A percentile compares a stretch with the other conserved stretches of the same genome.
Conservation (phyloP, 2,329 filamentous ascomycete genomes). For the Gnomoniopsis sp. region DNA sequence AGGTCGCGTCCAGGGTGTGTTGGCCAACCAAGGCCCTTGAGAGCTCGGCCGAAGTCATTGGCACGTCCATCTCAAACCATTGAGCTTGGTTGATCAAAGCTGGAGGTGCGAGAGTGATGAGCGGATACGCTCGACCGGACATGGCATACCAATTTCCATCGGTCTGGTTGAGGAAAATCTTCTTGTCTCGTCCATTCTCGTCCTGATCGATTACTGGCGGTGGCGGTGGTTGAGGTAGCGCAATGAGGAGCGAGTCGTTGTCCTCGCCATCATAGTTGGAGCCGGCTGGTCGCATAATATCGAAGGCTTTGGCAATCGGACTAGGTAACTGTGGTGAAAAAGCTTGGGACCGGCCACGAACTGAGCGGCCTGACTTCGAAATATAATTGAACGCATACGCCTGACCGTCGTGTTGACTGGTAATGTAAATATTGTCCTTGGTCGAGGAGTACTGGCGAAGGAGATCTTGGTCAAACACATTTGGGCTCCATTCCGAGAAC, state of each 20-base stretch:
- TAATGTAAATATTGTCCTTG: slow-evolving; percentile 85
- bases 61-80: slow-evolving; percentile 40
- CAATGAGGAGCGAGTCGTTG: slow-evolving; percentile 65
- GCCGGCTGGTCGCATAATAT: slow-evolving; percentile 66
- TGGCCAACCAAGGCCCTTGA: slow-evolving; percentile 67
- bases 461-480: slow-evolving; percentile 85
- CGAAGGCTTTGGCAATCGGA: slow-evolving; percentile 84
- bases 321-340: slow-evolving; percentile 69
- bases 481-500: slow-evolving; percentile 93
- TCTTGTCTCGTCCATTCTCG: slow-evolving; percentile 53
- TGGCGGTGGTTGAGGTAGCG: slow-evolving; percentile 81
- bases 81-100: slow-evolving; percentile 42
- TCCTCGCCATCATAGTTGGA: slow-evolving; percentile 27
- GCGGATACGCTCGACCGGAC: slow-evolving; percentile 80
- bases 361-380: slow-evolving; percentile 34
- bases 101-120: slow-evolving; percentile 66
- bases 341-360: slow-evolving; percentile 41
- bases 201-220: slow-evolving; percentile 49
- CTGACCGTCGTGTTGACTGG: slow-evolving; percentile 79
- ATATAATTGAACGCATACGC: slow-evolving; percentile 77
- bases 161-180: slow-evolving; percentile 84
- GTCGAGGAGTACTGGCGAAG: slow-evolving; percentile 76
- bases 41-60: slow-evolving; percentile 43
- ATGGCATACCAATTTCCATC: slow-evolving; percentile 92
- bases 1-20: slow-evolving; percentile 55